Evolutionary conservation across 495 filamentous ascomycete genomes (phyloP), one percentile per base, ranked within the genome.

Genomic region (Achaetomiella virescens): DNA sequence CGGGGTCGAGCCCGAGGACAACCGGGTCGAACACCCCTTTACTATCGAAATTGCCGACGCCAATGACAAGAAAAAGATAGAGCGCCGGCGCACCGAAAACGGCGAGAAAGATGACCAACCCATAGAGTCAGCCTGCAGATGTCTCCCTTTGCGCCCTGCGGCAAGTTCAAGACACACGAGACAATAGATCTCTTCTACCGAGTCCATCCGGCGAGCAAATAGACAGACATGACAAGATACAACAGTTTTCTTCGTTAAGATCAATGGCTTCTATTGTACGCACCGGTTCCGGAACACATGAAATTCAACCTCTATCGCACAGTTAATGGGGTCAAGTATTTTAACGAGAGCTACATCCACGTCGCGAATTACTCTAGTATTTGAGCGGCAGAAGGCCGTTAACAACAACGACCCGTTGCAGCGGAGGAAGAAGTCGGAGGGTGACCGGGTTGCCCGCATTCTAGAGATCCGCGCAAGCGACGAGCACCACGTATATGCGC

Each of bases 371-470:
- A 75, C 45, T 70, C 69, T 10, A 81, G 76, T 48, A 76, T 80
- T n/a, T 57, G 70, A 79, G 54, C 75, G 74, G 12, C 74, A 76
- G 37, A 79, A 72, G 51, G 67, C 70, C n/a, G 67, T 67, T 21
- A 55, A 58, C 33, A 64, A 71, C 42, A 75, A 70, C 48, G 72
- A 78, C 48, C 61, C 66, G n/a, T 58, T 70, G 49, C 68, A 69
- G 42, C 66, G 60, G 24, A 70, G 64, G 44, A 73, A 70, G 64
- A 73, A 73, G 52, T 74, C 72, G 10, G 74, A 81, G 31, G 75
- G 82, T 38, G 80, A 81, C 55, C 90, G 87, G 86, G 81, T 88
- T 3, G 87, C 83, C 1, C 80, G 81, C 46, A 85, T 91, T 22
- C 77, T 90, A 5, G 87, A 91, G 60, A 81, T 90, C 40, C 78